phyloP scores from a whole-genome alignment of 2,329 filamentous ascomycete species.

The Arthrinium puccinioides region DNA sequence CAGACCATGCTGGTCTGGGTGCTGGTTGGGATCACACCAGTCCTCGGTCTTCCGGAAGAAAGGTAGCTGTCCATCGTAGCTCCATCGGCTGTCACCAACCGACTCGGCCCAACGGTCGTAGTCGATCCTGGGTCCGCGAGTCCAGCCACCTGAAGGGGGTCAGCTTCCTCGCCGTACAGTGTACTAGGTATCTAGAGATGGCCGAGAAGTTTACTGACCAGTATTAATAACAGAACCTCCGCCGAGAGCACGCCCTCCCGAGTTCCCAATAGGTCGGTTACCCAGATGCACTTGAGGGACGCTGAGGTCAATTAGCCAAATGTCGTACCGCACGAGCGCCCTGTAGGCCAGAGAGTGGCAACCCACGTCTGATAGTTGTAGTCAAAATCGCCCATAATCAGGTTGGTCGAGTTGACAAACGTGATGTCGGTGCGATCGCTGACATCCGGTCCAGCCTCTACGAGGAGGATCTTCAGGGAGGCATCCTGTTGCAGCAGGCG shows the following conservation, averaged over 20 bases:
- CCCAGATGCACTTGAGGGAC: background rate
- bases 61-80: conserved; percentile 35
- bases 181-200: no score
- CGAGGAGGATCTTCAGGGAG: conserved; percentile 12
- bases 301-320: conserved; percentile 11
- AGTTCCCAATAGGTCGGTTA: background rate
- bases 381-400: conserved; percentile 14
- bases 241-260: conserved; percentile 10
- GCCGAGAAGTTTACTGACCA: background rate
- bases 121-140: conserved; percentile 16
- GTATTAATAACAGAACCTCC: conserved; percentile 16
- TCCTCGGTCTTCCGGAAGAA: conserved; percentile 35
- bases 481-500: conserved; percentile 14
- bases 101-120: conserved; percentile 17
- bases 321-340: background rate
- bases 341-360: background rate
- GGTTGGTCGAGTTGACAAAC: conserved; percentile 15
- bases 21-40: conserved; percentile 14
- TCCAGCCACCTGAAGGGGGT: conserved; percentile 18
- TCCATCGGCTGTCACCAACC: conserved; percentile 26
- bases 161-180: no score
- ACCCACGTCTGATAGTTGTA: conserved; percentile 16
- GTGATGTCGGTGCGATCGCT: conserved; percentile 10
- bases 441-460: conserved; percentile 17
- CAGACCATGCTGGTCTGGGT: conserved; percentile 28